These are phyloP conservation scores for Scheffersomyces segobiensis DNA, from an alignment of 1,139 yeast species.

Conservation along the genomic window DNA sequence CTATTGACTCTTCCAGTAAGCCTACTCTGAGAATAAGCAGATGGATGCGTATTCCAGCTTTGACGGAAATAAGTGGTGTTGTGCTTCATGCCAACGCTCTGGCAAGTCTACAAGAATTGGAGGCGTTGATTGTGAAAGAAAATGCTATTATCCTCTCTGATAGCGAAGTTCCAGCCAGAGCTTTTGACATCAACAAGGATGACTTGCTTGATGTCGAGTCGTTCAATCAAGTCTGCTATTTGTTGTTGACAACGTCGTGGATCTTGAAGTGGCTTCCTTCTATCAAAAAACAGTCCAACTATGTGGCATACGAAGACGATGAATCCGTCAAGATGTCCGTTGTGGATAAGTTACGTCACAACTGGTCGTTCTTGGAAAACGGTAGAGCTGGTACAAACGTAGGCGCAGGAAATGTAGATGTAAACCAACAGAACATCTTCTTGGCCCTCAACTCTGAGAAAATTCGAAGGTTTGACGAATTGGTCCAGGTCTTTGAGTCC, in stretches of 20 bases:
- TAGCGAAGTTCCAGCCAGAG: conserved; percentile 15
- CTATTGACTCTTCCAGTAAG: conserved; percentile 19
- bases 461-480: conserved; percentile 47
- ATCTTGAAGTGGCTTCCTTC: conserved; percentile 56
- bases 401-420: conserved; percentile 21
- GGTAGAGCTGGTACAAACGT: conserved; percentile 32
- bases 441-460: conserved; percentile 41
- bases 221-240: conserved; percentile 48
- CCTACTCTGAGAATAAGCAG: conserved; percentile 35
- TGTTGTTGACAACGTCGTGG: conserved; percentile 50
- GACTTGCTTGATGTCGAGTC: conserved; percentile 46
- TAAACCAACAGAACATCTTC: conserved; percentile 26
- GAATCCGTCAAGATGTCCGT: conserved; percentile 21
- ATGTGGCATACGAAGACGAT: conserved; percentile 27
- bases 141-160: conserved; percentile 32
- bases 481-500: conserved; percentile 44
- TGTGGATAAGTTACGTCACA: conserved; percentile 49
- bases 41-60: conserved; percentile 46
- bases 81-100: conserved; percentile 19
- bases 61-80: conserved; percentile 33
- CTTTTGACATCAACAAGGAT: conserved; percentile 37
- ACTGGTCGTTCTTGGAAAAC: conserved; percentile 59
- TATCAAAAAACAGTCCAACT: conserved; percentile 46
- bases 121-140: conserved; percentile 31
- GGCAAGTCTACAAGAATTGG: conserved; percentile 10